Conservation (phyloP, 2,329 filamentous ascomycete species). For the Hymenotorrendiella dingleyae region DNA sequence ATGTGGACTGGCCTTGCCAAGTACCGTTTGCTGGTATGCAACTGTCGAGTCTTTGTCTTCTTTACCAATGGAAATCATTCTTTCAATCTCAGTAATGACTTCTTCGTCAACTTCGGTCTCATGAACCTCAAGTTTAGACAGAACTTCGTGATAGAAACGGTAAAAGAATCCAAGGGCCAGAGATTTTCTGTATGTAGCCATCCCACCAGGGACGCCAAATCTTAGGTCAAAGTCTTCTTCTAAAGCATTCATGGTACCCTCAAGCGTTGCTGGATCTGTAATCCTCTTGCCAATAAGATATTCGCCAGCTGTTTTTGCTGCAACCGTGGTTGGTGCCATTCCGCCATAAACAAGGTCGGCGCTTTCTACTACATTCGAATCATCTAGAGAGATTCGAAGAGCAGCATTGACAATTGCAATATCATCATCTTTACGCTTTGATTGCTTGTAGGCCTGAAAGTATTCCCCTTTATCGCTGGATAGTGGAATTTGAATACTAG, state of each 20-base stretch:
- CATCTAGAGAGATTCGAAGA: conserved; percentile 65
- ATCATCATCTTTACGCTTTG: conserved; percentile 96
- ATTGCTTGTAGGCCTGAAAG: conserved; percentile 88
- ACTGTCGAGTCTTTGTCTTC: conserved; percentile 71
- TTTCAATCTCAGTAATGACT: conserved; percentile 76
- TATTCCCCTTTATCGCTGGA: conserved; percentile 72
- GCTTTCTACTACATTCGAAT: conserved; percentile 63
- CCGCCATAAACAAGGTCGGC: conserved; percentile 86
- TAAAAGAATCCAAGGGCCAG: conserved; percentile 94
- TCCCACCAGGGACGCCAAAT: conserved; percentile 90
- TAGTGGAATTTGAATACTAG: conserved; percentile 78
- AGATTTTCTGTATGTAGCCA: conserved; percentile 93
- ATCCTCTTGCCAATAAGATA: conserved; percentile 75
- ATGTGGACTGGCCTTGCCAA: conserved; percentile 82
- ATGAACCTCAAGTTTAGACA: conserved; percentile 52
- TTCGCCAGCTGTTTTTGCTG: conserved; percentile 70
- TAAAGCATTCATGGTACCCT: conserved; percentile 85
- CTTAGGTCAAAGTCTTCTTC: conserved; percentile 82
- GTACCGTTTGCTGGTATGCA: conserved; percentile 74
- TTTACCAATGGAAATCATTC: conserved; percentile 71
- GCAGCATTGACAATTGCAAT: conserved; percentile 95
- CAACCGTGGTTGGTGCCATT: conserved; percentile 89
- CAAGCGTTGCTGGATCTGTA: conserved; percentile 74
- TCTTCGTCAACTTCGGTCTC: conserved; percentile 59
- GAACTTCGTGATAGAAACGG: conserved; percentile 87